phyloP scores from a whole-genome alignment of 2,329 filamentous ascomycete genomes.

The Camillea tinctor region DNA sequence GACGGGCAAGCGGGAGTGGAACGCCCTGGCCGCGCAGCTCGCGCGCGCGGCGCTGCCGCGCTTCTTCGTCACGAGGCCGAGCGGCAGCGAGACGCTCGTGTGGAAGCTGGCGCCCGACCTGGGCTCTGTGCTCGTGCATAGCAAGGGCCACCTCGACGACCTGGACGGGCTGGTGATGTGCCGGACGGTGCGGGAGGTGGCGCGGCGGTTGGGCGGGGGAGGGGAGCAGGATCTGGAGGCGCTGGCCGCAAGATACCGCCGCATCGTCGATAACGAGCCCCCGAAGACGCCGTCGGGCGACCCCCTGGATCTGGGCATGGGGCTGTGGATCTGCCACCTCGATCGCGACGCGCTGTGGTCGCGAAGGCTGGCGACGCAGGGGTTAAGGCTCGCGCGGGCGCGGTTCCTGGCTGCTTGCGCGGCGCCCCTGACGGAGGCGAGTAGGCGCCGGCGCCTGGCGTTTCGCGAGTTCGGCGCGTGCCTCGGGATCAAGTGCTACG shows the following conservation, averaged over 20 bases:
- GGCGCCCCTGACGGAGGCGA: constrained; percentile 24
- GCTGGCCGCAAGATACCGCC: constrained; percentile 53
- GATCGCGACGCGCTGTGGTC: constrained; percentile 50
- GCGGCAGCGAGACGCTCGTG: constrained; percentile 39
- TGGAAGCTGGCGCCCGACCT: constrained; percentile 58
- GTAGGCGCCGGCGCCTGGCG: constrained; percentile 35
- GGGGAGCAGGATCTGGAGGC: constrained; percentile 33
- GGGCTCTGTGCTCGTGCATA: constrained; percentile 43
- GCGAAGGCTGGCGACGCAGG: constrained; percentile 31
- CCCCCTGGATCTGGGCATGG: constrained; percentile 58
- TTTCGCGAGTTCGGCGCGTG: constrained; percentile 56
- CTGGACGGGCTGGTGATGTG: constrained; percentile 54
- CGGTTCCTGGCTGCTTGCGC: constrained; percentile 27
- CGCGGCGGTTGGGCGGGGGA: constrained; percentile 19
- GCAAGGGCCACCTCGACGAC: constrained; percentile 56
- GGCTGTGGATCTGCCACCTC: constrained; percentile 56
- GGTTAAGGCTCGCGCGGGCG: constrained; percentile 26
- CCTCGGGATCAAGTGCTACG: constrained; percentile 44
- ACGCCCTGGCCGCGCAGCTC: constrained; percentile 50
- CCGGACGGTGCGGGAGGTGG: constrained; percentile 44
- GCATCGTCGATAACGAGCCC: constrained; percentile 43
- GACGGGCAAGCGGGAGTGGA: constrained; percentile 44
- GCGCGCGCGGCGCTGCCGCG: constrained; percentile 51
- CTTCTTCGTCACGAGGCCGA: constrained; percentile 40
- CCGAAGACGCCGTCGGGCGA: constrained; percentile 44